Evolutionary conservation across 2,329 filamentous ascomycete species (phyloP), one percentile per base, ranked within the genome.

Genomic region (Epichloe elymi): DNA sequence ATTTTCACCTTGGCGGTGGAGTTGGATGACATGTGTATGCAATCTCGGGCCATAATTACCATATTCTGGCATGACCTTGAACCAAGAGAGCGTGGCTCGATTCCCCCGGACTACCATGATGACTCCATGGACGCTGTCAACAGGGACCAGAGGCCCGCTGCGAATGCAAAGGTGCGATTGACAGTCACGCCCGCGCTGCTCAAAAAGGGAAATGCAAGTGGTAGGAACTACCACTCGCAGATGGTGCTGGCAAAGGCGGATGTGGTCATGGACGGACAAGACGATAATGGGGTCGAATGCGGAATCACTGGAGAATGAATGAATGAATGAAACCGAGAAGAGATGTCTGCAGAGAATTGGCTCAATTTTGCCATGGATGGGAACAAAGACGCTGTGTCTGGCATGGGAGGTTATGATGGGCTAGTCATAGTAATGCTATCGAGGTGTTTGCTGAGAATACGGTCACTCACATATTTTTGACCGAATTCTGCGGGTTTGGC

Each of bases 201-300:
- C 12, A 58, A 58, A 58, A 41, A 51, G 19, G 56, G 56, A 15
- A 57, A 41, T 19, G 56, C 56, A 0, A 53, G 56, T 20, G 56
- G 56, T 0, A 45, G 51, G 8, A 17, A n/a, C 7, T 58, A 54
- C 11, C 47, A 55, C 6, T 17, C 7, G 6, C 15, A 33, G 10
- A 52, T 39, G 33, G 38, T 54, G 1, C 37, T 58, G 33, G 53
- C 47, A 11, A 46, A 51, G 33, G 46, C 50, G 19, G 15, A 7
- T 5, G 51, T 53, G 19, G 11, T 41, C n/a, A 37, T 35, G 44
- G n/a, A 36, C n/a, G 4, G 30, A 11, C n/a, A 17, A 15, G 12
- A 36, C 26, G 17, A 37, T 17, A 7, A 20, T 20, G n/a, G 44
- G 30, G n/a, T 2, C n/a, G 19, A 15, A 46, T 3, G 11, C 40